These are phyloP conservation scores for Tylopilus felleus DNA, from an alignment of 768 basidiomycete species.

Conservation along the genomic window DNA sequence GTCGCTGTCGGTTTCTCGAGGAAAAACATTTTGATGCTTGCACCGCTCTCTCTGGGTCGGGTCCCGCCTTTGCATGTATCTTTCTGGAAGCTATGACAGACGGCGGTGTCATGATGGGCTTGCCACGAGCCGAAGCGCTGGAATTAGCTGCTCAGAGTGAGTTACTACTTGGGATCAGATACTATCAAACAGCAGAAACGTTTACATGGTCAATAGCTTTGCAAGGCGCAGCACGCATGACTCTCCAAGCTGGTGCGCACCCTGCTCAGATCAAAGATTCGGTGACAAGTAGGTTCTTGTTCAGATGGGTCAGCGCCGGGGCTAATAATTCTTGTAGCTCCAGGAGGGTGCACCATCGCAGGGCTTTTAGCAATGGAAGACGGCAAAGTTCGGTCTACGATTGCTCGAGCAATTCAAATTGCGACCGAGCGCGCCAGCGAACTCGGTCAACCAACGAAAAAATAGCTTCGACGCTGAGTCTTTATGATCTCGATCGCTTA, in stretches of 20 bases:
- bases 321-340: constrained; percentile 53
- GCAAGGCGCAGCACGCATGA: constrained; percentile 97
- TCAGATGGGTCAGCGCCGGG: background rate
- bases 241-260: constrained; percentile 81
- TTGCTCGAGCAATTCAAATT: constrained; percentile 91
- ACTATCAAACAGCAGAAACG: background rate
- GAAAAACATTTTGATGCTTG: constrained; percentile 99
- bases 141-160: constrained; percentile 95
- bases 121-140: constrained; percentile 89
- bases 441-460: constrained; percentile 68
- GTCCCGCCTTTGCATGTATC: constrained; percentile 95
- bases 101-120: constrained; percentile 99
- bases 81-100: constrained; percentile 99
- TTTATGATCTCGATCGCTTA: background rate
- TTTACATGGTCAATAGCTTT: constrained; percentile 52
- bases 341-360: constrained; percentile 97
- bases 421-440: constrained; percentile 88
- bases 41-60: constrained; percentile 93
- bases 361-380: constrained; percentile 95
- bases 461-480: constrained; percentile 27
- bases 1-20: constrained; percentile 91
- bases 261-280: constrained; percentile 97
- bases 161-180: constrained; percentile 20
- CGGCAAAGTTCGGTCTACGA: constrained; percentile 87
- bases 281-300: constrained; percentile 75